Evolutionary conservation across 768 basidiomycete genomes (phyloP), one percentile per base, ranked within the genome.

Genomic region (Lyophyllum semitale): DNA sequence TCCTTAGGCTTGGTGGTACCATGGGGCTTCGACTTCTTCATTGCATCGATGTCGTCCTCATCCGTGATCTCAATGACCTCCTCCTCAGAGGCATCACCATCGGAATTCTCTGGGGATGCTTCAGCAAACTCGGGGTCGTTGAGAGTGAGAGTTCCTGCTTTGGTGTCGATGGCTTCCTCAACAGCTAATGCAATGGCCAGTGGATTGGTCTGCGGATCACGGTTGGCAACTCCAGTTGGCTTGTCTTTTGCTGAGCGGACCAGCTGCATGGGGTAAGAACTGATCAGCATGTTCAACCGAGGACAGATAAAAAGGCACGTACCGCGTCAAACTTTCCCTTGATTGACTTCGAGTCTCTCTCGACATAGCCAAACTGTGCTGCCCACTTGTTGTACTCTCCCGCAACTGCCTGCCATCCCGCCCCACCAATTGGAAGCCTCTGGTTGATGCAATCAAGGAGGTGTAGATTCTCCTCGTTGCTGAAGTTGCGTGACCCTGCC

Each of bases 291-390:
- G 11, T 30, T 5, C 11, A 30, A 30, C 5, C n/a, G 11, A 6
- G 6, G 11, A 30, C 29, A 30, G 29, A 11, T 11, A 6, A 37
- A 4, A 4, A 17, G 6, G 15, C 25, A 57, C 55, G n/a, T 48
- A 57, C 55, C 11, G 27, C 2, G 20, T 57, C 49, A 48, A 51
- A 57, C 33, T 52, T 57, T 13, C 15, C 50, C 22, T 52, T 47
- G 6, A 57, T 18, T 9, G 55, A 57, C 26, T 47, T 44, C 2
- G 2, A 12, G 15, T 44, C 43, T 7, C 55, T 20, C 20, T 51
- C 35, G 8, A 12, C 20, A 40, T 33, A 52, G 18, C 55, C 44
- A 13, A 48, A 4, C 29, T 37, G 27, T 2, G 27, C 15, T 11
- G 55, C 55, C 49, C 49, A 57, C 15, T 17, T 40, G 20, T 32